phyloP scores from a whole-genome alignment of 2,329 filamentous ascomycete species.

The Monilinia polystroma region DNA sequence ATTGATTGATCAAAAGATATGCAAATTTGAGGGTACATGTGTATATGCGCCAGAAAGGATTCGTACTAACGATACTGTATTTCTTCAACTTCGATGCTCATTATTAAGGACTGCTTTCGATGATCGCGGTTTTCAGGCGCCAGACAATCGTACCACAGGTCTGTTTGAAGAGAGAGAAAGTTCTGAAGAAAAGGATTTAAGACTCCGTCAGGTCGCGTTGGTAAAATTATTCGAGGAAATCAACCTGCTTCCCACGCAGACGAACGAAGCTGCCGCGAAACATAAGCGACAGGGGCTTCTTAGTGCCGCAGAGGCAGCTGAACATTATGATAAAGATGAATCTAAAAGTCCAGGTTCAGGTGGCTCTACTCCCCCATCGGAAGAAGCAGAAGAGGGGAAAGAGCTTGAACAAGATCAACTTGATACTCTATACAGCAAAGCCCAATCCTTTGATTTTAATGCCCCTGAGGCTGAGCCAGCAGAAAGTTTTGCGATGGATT shows the following conservation, averaged over 20 bases:
- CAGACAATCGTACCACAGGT: constrained; percentile 68
- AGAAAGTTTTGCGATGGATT: constrained; percentile 74
- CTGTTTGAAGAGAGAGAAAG: constrained; percentile 86
- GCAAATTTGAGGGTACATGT: constrained; percentile 80
- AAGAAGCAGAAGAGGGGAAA: constrained; percentile 74
- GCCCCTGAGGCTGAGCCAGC: constrained; percentile 85
- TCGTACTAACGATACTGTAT: constrained; percentile 91
- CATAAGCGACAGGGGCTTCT: constrained; percentile 82
- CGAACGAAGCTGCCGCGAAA: constrained; percentile 71
- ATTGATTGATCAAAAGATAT: constrained; percentile 85
- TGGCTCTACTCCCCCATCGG: constrained; percentile 50
- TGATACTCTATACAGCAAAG: constrained; percentile 90
- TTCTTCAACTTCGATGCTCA: constrained; percentile 79
- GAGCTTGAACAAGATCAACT: constrained; percentile 95
- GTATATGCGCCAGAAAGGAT: constrained; percentile 85
- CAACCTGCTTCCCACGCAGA: constrained; percentile 71
- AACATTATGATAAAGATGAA: constrained; percentile 65
- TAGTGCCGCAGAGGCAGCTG: constrained; percentile 82
- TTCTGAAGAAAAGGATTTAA: constrained; percentile 76
- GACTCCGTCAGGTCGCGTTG: constrained; percentile 80
- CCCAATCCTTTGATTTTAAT: constrained; percentile 92
- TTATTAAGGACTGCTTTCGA: constrained; percentile 74
- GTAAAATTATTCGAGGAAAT: constrained; percentile 89
- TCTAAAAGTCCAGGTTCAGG: constrained; percentile 40
- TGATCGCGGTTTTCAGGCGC: constrained; percentile 57